Percentiles rank a stretch among this genome's conserved stretches.
phyloP scores from a whole-genome alignment of 2,329 filamentous ascomycete genomes.

The Pseudopyricularia javanii region DNA sequence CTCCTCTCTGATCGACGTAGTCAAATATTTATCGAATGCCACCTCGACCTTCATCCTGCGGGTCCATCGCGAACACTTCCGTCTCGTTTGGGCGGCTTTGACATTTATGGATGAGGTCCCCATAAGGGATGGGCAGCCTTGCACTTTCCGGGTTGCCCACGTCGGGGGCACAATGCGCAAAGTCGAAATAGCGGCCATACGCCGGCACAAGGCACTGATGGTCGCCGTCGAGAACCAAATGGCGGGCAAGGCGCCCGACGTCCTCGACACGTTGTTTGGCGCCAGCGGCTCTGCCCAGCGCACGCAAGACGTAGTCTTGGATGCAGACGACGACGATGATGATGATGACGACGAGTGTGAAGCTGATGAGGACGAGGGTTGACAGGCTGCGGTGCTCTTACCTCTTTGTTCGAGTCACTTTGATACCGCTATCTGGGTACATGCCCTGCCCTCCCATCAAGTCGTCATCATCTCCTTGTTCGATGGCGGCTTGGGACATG shows the following conservation, averaged over 20 bases:
- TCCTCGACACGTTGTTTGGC: slow-evolving; percentile 17
- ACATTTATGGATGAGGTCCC: slow-evolving; percentile 67
- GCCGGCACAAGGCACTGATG: slow-evolving; percentile 61
- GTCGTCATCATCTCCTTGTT: slow-evolving; percentile 23
- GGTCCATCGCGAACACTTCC: slow-evolving; percentile 69
- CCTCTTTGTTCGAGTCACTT: slow-evolving; percentile 53
- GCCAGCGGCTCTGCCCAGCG: slow-evolving; percentile 16
- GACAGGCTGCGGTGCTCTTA: slow-evolving; percentile 21
- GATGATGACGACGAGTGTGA: slow-evolving; percentile 31
- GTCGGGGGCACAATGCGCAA: slow-evolving; percentile 91
- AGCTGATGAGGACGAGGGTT: slow-evolving; percentile 33
- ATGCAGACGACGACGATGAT: slow-evolving; percentile 32
- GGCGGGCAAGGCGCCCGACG: slow-evolving; percentile 20
- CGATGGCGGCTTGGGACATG: slow-evolving; percentile 16
- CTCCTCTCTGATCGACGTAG: slow-evolving; percentile 25
- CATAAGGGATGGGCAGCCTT: slow-evolving; percentile 44
- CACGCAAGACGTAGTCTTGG: slow-evolving; percentile 31
- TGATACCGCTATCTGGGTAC: slow-evolving; percentile 53
- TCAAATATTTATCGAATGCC: slow-evolving; percentile 86
- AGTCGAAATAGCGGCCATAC: slow-evolving; percentile 79
- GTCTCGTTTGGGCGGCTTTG: slow-evolving; percentile 81
- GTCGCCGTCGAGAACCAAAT: slow-evolving; percentile 47
- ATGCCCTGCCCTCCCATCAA: slow-evolving; percentile 33
- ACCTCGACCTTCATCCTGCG: slow-evolving; percentile 90
- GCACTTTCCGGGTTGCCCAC: slow-evolving; percentile 72